Percentiles rank a stretch among this genome's conserved stretches.
Evolutionary conservation across 2,329 filamentous ascomycete genomes (phyloP).

Genomic region (Colletotrichum godetiae): DNA sequence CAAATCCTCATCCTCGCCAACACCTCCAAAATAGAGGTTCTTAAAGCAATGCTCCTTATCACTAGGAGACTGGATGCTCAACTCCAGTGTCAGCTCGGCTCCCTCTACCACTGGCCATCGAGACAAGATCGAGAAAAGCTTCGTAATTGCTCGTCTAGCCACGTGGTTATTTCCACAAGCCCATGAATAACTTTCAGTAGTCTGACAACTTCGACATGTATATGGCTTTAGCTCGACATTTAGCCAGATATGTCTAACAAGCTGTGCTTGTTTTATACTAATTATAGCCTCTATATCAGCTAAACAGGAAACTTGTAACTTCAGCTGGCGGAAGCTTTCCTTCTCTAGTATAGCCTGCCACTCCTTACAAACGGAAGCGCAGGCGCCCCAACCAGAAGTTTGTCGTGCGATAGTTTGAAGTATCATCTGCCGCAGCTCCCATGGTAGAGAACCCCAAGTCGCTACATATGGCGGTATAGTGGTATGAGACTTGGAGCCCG

Average conservation of each 20-base stretch:
- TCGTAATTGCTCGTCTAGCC: constrained; percentile 39
- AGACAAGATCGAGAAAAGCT: constrained; percentile 45
- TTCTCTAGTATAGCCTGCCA: constrained; percentile 47
- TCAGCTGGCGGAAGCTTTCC: constrained; percentile 43
- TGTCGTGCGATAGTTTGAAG: not conserved
- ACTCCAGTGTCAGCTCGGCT: constrained; percentile 44
- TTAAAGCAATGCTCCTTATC: constrained; percentile 49
- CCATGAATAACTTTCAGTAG: not conserved
- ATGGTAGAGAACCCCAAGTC: not conserved
- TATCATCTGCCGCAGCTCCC: not conserved
- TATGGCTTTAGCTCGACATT: constrained; percentile 45
- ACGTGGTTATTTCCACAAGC: constrained; percentile 15
- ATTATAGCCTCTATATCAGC: constrained; percentile 39
- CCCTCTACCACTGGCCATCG: constrained; percentile 38
- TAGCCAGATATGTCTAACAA: constrained; percentile 45
- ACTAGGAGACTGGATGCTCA: constrained; percentile 47
- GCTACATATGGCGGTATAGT: not conserved
- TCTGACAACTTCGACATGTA: constrained; percentile 37
- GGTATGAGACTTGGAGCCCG: not conserved
- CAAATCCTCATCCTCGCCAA: constrained; percentile 32
- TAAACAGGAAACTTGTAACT: constrained; percentile 40
- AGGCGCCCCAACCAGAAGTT: constrained; percentile 44
- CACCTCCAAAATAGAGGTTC: constrained; percentile 40
- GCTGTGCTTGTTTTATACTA: constrained; percentile 26
- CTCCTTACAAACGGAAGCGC: constrained; percentile 48